phyloP scores from a whole-genome alignment of 495 filamentous ascomycete genomes.

The Astrothelium subdiscretum region DNA sequence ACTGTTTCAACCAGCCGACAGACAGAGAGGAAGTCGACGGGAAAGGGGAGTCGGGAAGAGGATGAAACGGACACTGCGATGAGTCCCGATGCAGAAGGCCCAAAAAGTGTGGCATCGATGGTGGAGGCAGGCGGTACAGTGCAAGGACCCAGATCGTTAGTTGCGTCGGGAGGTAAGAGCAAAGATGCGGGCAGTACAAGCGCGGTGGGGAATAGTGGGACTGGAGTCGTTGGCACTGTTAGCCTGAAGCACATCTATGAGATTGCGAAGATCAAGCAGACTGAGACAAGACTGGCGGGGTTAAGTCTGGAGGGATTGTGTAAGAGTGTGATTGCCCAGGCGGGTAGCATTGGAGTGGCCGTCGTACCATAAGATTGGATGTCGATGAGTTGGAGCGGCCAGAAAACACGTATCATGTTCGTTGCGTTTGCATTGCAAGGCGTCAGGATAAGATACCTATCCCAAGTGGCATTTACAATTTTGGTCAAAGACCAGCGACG shows the following conservation, averaged over 20 bases:
- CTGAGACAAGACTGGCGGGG: slow-evolving; percentile 68
- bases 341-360: slow-evolving; percentile 76
- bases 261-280: slow-evolving; percentile 92
- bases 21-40: not conserved
- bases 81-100: too few relatives aligned
- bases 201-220: slow-evolving; percentile 50
- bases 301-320: slow-evolving; percentile 70
- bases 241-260: slow-evolving; percentile 95
- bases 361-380: slow-evolving; percentile 52
- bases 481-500: too few relatives aligned
- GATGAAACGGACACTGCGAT: not conserved
- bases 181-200: slow-evolving; percentile 3
- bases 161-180: slow-evolving; percentile 13
- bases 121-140: not conserved
- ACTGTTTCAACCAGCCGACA: not conserved
- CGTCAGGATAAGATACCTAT: not conserved
- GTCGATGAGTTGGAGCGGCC: not conserved
- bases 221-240: slow-evolving; percentile 66
- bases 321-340: slow-evolving; percentile 75
- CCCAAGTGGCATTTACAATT: too few relatives aligned
- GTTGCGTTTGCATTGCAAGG: not conserved
- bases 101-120: not conserved
- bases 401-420: not conserved
- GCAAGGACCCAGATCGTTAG: not conserved
- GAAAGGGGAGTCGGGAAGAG: not conserved